A percentile compares a stretch with the other conserved stretches of the same genome.
These are phyloP conservation scores for Eucalyptus tenuipes DNA, from an alignment of 345 rosid species.

Conservation along the genomic window DNA sequence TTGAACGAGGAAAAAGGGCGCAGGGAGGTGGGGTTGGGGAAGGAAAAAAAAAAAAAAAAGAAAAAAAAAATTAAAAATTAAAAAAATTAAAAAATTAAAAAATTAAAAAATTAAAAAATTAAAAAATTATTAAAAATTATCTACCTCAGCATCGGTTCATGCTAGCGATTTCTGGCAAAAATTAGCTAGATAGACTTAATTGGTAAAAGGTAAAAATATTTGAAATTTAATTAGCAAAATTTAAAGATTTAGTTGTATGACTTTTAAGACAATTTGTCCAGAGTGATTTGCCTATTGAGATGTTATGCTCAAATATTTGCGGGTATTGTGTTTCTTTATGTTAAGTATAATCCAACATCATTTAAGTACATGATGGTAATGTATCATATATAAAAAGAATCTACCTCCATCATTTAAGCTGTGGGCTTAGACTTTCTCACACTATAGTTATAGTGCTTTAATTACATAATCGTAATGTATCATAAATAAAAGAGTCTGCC, in stretches of 20 bases:
- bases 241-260: background rate
- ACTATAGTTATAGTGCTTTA: no score
- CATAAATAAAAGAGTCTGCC: no score
- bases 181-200: no score
- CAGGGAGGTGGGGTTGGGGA: no score
- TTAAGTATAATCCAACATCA: background rate
- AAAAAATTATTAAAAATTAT: no score
- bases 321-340: background rate
- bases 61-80: fast-evolving
- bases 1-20: background rate
- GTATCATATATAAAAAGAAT: no score
- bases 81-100: no score
- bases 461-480: no score
- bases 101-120: no score
- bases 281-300: background rate
- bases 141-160: fast-evolving
- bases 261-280: background rate
- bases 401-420: no score
- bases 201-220: fast-evolving
- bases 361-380: background rate
- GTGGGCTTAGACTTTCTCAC: no score
- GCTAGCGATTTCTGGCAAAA: fast-evolving
- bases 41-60: background rate
- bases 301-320: background rate
- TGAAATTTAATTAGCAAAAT: fast-evolving